These are phyloP conservation scores for Pichia sp. DNA, from an alignment of 1,139 yeast genomes.

Conservation along the genomic window DNA sequence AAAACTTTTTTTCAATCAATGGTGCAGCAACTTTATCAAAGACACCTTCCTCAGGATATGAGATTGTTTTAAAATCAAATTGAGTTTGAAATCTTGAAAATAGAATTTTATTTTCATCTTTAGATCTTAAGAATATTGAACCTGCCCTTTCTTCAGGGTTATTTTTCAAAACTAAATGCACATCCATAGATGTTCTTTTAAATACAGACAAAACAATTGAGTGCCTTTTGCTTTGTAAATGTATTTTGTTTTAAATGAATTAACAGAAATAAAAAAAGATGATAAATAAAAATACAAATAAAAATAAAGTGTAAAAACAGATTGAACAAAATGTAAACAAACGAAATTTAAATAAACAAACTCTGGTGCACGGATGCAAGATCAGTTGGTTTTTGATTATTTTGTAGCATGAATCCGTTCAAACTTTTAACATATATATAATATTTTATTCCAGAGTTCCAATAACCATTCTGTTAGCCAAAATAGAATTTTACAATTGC, in stretches of 20 bases:
- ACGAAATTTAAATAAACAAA: background rate
- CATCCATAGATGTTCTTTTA: conserved; percentile 19
- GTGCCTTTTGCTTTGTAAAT: too few species aligned
- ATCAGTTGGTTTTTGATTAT: too few species aligned
- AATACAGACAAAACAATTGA: too few species aligned
- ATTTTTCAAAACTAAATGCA: conserved; percentile 22
- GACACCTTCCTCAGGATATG: conserved; percentile 12
- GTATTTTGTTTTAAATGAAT: too few species aligned
- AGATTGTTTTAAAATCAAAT: conserved; percentile 24
- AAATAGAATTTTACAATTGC: too few species aligned
- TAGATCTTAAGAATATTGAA: conserved; percentile 11
- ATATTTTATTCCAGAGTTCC: too few species aligned
- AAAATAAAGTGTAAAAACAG: too few species aligned
- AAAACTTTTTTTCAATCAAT: conserved; percentile 21
- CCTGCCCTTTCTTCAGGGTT: conserved; percentile 4
- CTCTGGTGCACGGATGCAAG: background rate
- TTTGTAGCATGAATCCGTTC: too few species aligned
- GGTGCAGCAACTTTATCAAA: conserved; percentile 18
- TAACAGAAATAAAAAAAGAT: too few species aligned
- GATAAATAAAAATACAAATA: too few species aligned
- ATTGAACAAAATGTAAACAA: background rate
- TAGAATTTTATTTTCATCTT: conserved; percentile 18
- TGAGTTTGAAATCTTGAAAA: conserved; percentile 22
- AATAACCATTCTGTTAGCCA: too few species aligned
- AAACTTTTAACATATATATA: too few species aligned